Conservation (phyloP, 495 filamentous ascomycete species). For the Neurospora africana region DNA sequence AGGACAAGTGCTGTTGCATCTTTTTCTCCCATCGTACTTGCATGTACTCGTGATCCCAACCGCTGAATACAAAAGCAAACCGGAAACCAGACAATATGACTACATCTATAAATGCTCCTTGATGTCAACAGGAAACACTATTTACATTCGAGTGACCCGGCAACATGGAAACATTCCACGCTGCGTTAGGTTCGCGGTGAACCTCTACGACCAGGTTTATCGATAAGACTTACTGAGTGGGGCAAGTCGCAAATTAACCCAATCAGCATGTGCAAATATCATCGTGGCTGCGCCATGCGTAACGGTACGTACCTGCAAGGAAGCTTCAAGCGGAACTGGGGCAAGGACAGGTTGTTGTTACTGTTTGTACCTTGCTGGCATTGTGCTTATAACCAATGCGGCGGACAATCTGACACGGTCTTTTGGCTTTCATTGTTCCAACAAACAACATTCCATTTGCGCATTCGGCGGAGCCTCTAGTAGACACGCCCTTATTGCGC, state of each 20-base stretch:
- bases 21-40: background rate
- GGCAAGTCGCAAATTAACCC: background rate
- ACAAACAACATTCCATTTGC: constrained; percentile 8
- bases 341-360: background rate
- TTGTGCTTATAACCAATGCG: background rate
- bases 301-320: background rate
- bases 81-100: background rate
- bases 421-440: background rate
- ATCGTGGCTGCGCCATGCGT: background rate
- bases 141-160: background rate
- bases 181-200: background rate
- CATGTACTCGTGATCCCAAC: background rate
- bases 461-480: constrained; percentile 6
- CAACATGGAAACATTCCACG: background rate
- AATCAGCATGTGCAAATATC: background rate
- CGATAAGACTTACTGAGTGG: background rate
- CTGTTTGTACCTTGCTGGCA: background rate
- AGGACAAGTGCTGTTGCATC: background rate
- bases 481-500: constrained; percentile 10
- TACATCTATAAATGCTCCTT: background rate
- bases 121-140: background rate
- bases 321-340: background rate
- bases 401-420: background rate
- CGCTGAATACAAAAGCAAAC: background rate
- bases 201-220: background rate